Evolutionary conservation across 306 rosid genomes (phyloP), one percentile per base, ranked within the genome.

Genomic region (Castanea crenata): DNA sequence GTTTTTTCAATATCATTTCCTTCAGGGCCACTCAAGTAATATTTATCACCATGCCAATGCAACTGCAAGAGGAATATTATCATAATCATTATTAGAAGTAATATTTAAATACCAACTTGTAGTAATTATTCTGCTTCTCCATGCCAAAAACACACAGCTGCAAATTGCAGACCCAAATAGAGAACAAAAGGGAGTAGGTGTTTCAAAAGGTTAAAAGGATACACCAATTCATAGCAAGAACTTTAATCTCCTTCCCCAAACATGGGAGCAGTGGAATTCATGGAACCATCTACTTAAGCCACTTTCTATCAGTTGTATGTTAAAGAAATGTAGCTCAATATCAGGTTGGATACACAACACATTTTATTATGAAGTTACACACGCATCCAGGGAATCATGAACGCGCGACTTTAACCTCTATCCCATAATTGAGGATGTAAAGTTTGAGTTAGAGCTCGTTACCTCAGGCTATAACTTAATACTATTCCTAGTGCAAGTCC

Each of bases 1-100:
- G 95, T 83, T 85, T 91, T 91, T 3, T 87, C 91, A 77, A 91
- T 87, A 85, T 93, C 90, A 82, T 93, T 93, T 83, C 98, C 97
- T 81, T 88, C 86, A 18, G 98, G 80, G 69, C 98, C 98, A 58
- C 88, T 84, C 81, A 87, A 62, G 76, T 82, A 83, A 79, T 91
- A 91, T 81, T 87, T 85, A 46, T 78, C 85, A 63, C 98, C 98
- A 59, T 82, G 93, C 98, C 98, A 93, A 69, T 89, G 98, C 41
- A 69, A 14, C 97, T 93, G 91, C 59, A 85, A 62, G 38, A 70
- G 58, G 55, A 58, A 58, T 59, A 68, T 31, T 59, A 61, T 61
- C 32, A 61, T 63, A 5, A 63, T 63, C 20, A 63, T 63, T 63
- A 27, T 18, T 27, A 29, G 14, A 63, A 29, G 2, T 63, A 15